Evolutionary conservation across 345 rosid genomes (phyloP), one percentile per base, ranked within the genome.

Genomic region (Populus pruinosa): DNA sequence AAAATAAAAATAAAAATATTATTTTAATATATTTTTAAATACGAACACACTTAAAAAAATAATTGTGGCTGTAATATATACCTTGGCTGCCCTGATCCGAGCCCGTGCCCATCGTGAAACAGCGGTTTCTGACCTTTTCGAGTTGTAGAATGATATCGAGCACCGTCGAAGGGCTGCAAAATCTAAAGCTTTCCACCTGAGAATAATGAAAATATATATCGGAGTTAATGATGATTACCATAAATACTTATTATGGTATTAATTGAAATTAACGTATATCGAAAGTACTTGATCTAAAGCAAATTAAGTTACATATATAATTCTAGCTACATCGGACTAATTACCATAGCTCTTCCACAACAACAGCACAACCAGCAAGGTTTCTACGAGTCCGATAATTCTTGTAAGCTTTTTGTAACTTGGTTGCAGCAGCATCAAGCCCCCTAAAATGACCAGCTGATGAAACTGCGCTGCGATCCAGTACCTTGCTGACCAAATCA

Each of bases 91-190:
- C 67, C 78, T 77, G 6, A 82, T 80, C 18, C 83, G 83, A 25
- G 88, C 91, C 21, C 89, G 70, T 35, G 84, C 82, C 91, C 91
- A 88, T 27, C 83, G 67, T 1, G 91, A 88, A 79, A 78, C 64
- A 3, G 85, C 86, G 4, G 85, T 81, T 74, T 88, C 88, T 44
- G 81, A 36, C 53, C 62, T 78, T 2, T 81, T 49, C 5, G 79
- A 18, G 25, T 81, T 56, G 41, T 83, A 86, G 79, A 86, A 85
- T 0, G 89, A 84, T 16, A 86, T 70, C 0, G 90, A 88, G 56
- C 85, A 76, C 25, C 76, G 70, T 65, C n/a, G 63, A 7, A 83
- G 80, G 21, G 79, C 81, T 74, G 73, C 77, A 43, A 23, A 79
- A 4, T 83, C 85, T 38, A 67, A 49, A 21, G 75, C 79, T 69